Evolutionary conservation across 2,329 filamentous ascomycete species (phyloP).

Genomic region (Fusarium bulbicola): DNA sequence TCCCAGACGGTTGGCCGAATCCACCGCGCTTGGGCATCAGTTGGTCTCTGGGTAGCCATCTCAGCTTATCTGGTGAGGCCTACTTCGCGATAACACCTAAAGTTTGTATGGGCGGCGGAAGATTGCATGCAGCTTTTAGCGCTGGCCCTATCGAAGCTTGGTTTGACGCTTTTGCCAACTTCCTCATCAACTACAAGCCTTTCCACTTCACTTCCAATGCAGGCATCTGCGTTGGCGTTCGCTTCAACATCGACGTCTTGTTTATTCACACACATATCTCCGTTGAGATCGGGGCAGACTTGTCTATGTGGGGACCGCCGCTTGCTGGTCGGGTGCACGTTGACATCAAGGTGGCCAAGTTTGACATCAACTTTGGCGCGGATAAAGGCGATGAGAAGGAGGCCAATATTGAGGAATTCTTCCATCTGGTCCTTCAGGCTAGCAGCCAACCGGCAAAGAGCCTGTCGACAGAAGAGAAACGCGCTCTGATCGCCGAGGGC

Average conservation of each 20-base stretch:
- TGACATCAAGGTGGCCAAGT: slow-evolving; percentile 39
- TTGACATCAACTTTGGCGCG: slow-evolving; percentile 37
- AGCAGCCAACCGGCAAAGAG: neutral
- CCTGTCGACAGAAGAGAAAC: accelerated
- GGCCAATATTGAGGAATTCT: neutral
- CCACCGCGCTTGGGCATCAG: slow-evolving; percentile 44
- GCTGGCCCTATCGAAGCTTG: neutral
- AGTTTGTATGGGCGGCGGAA: slow-evolving; percentile 47
- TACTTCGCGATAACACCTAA: slow-evolving; percentile 54
- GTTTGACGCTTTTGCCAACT: slow-evolving; percentile 16
- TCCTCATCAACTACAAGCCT: slow-evolving; percentile 27
- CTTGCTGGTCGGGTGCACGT: slow-evolving; percentile 33
- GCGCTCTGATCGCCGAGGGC: accelerated
- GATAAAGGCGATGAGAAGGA: neutral
- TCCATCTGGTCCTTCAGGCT: neutral
- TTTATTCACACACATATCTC: slow-evolving; percentile 25
- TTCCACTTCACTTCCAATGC: slow-evolving; percentile 22
- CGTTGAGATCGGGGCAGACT: slow-evolving; percentile 20
- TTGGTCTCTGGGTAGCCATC: slow-evolving; percentile 34
- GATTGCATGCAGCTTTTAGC: slow-evolving; percentile 14
- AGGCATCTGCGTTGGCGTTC: slow-evolving; percentile 40
- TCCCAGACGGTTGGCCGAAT: slow-evolving; percentile 45
- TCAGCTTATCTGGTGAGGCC: slow-evolving; percentile 46
- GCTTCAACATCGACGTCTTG: slow-evolving; percentile 15
- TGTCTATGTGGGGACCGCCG: slow-evolving; percentile 25